A percentile compares a stretch with the other conserved stretches of the same genome.
Conservation (phyloP, 179 eudicot genomes). For the Camellia oleifera region DNA sequence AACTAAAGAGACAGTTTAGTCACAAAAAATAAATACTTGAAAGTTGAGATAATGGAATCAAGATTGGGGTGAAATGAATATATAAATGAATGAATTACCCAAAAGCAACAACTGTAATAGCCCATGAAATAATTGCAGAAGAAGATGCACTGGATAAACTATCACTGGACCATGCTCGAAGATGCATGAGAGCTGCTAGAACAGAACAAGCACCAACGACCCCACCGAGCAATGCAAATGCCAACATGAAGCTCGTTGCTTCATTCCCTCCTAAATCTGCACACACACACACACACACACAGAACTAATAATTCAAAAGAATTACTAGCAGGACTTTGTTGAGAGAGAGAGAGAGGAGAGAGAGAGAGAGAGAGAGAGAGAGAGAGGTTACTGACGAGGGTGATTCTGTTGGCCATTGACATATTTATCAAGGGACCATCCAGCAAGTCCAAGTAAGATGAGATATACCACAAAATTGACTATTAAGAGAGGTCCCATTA, state of each 20-base stretch:
- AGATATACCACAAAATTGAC: conserved; percentile 48
- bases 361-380: neutral
- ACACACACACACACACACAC: neutral
- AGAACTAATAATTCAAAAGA: neutral
- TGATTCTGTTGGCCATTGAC: conserved; percentile 56
- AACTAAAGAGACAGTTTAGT: no score
- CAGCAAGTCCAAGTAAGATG: conserved; percentile 53
- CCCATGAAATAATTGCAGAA: conserved; percentile 49
- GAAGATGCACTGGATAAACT: conserved; percentile 58
- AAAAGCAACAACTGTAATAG: conserved; percentile 53
- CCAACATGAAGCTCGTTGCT: conserved; percentile 54
- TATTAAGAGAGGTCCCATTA: conserved; percentile 47
- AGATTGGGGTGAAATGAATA: no score
- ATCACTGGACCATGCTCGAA: conserved; percentile 48
- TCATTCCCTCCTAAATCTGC: conserved; percentile 73
- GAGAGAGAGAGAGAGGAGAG: neutral
- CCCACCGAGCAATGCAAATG: conserved; percentile 54
- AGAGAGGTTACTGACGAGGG: conserved; percentile 44
- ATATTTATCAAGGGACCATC: conserved; percentile 68
- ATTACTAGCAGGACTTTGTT: no score
- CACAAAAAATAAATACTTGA: no score
- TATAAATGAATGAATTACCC: conserved; percentile 27
- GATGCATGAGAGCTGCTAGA: conserved; percentile 45
- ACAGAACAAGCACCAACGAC: conserved; percentile 48
- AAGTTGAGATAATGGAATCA: no score